Percentiles rank a stretch among this genome's conserved stretches.
Evolutionary conservation across 2,329 filamentous ascomycete species (phyloP).

Genomic region (Claviceps sp.): DNA sequence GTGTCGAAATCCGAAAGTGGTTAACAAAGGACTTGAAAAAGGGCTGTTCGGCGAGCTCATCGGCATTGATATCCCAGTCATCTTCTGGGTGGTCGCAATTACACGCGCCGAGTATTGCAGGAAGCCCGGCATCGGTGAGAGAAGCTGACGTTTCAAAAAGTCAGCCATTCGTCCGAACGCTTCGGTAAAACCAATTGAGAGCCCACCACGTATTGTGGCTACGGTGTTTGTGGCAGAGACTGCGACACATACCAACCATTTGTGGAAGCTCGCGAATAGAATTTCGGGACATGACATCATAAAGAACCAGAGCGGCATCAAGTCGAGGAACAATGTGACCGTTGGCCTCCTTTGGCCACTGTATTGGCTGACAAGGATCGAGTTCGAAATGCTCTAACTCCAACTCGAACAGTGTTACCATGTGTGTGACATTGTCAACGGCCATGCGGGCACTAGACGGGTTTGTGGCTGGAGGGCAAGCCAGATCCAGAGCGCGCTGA

Average conservation of each 20-base stretch:
- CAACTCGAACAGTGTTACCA: constrained; percentile 50
- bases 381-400: constrained; percentile 53
- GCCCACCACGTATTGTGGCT: background rate
- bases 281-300: constrained; percentile 70
- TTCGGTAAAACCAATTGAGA: background rate
- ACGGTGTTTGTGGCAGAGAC: constrained; percentile 1
- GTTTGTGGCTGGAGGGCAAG: constrained; percentile 37
- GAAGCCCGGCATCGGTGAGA: constrained; percentile 57
- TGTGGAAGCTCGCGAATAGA: constrained; percentile 63
- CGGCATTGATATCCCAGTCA: constrained; percentile 57
- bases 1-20: constrained; percentile 59
- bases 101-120: constrained; percentile 70
- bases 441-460: constrained; percentile 43
- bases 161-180: background rate
- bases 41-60: constrained; percentile 46
- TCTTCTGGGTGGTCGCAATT: constrained; percentile 74
- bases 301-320: constrained; percentile 74
- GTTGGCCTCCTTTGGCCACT: constrained; percentile 55
- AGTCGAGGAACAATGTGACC: constrained; percentile 60
- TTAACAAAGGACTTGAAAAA: constrained; percentile 57
- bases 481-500: constrained; percentile 45
- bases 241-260: constrained; percentile 49
- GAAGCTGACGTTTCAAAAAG: constrained; percentile 40
- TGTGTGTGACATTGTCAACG: constrained; percentile 43
- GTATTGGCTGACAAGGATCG: constrained; percentile 40